phyloP scores from a whole-genome alignment of 2,329 filamentous ascomycete species.

The Penicillium sp. region DNA sequence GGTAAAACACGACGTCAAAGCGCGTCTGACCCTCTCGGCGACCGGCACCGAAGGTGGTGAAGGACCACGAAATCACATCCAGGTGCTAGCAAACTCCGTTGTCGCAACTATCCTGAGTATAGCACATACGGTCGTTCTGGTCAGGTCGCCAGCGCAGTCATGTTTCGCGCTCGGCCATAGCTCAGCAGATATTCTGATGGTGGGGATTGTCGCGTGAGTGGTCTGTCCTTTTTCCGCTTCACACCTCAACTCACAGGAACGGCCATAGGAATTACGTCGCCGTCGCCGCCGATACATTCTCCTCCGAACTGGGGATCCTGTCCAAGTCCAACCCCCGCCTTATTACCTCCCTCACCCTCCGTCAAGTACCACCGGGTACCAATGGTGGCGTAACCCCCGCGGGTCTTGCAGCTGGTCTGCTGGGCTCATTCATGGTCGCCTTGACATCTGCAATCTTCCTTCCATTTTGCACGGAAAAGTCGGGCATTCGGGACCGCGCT shows the following conservation, averaged over 20 bases:
- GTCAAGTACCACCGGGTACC: constrained; percentile 81
- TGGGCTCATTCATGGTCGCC: constrained; percentile 70
- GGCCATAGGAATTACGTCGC: constrained; percentile 74
- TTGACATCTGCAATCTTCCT: constrained; percentile 66
- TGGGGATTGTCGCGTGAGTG: constrained; percentile 43
- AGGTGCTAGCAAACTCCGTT: constrained; percentile 86
- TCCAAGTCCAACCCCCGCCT: constrained; percentile 73
- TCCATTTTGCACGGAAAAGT: constrained; percentile 59
- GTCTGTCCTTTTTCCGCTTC: neutral
- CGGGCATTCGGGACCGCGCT: constrained; percentile 53
- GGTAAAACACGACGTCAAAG: constrained; percentile 86
- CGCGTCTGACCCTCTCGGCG: constrained; percentile 73
- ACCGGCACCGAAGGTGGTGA: constrained; percentile 72
- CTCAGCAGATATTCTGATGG: constrained; percentile 38
- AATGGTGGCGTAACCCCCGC: constrained; percentile 84
- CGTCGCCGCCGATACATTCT: constrained; percentile 89
- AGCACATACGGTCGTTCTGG: constrained; percentile 49
- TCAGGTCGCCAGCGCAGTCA: constrained; percentile 12
- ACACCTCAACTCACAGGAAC: neutral
- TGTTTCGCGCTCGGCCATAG: constrained; percentile 42
- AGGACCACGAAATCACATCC: constrained; percentile 76
- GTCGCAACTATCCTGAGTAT: constrained; percentile 67
- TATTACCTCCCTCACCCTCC: constrained; percentile 75
- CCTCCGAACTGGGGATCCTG: constrained; percentile 90
- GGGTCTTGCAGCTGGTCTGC: constrained; percentile 70